Percentiles rank a stretch among this genome's conserved stretches.
Evolutionary conservation across 2,329 filamentous ascomycete species (phyloP).

Genomic region (Aspergillus carbonarius): DNA sequence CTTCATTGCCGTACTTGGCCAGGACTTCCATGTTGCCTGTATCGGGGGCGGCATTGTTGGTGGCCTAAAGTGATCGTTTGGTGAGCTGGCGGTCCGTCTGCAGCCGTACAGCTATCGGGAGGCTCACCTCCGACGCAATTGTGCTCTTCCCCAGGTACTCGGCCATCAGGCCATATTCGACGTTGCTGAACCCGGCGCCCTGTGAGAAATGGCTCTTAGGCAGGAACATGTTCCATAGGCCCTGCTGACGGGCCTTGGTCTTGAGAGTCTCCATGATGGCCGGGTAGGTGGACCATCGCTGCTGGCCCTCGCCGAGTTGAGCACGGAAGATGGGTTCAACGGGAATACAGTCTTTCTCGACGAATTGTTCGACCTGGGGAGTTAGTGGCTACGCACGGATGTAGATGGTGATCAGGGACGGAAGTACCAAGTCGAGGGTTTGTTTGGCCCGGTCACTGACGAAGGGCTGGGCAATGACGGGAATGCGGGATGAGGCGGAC

Average conservation of each 20-base stretch:
- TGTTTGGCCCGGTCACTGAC: slow-evolving; percentile 84
- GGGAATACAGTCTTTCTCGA: slow-evolving; percentile 90
- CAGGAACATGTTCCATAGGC: slow-evolving; percentile 98
- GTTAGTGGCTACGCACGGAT: not conserved
- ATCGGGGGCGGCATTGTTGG: slow-evolving; percentile 87
- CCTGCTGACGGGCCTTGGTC: slow-evolving; percentile 74
- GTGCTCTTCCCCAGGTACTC: slow-evolving; percentile 88
- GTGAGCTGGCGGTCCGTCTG: not conserved
- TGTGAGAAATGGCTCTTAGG: slow-evolving; percentile 94
- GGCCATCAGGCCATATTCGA: slow-evolving; percentile 97
- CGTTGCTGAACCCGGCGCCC: slow-evolving; percentile 88
- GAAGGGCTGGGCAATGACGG: slow-evolving; percentile 58
- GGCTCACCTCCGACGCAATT: slow-evolving; percentile 67
- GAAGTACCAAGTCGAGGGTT: slow-evolving; percentile 69
- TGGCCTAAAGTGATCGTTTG: slow-evolving; percentile 53
- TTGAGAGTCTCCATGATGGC: slow-evolving; percentile 86
- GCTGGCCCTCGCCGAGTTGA: slow-evolving; percentile 72
- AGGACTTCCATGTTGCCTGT: slow-evolving; percentile 96
- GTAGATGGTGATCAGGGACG: not conserved
- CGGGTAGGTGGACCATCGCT: slow-evolving; percentile 79
- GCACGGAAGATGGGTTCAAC: slow-evolving; percentile 78
- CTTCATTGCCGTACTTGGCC: slow-evolving; percentile 84
- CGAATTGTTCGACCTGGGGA: slow-evolving; percentile 80
- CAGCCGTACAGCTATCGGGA: not conserved
- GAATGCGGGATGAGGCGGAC: slow-evolving; percentile 55